Evolutionary conservation across 179 eudicot genomes (phyloP), one percentile per base, ranked within the genome.

Genomic region (Beta macrorhiza): DNA sequence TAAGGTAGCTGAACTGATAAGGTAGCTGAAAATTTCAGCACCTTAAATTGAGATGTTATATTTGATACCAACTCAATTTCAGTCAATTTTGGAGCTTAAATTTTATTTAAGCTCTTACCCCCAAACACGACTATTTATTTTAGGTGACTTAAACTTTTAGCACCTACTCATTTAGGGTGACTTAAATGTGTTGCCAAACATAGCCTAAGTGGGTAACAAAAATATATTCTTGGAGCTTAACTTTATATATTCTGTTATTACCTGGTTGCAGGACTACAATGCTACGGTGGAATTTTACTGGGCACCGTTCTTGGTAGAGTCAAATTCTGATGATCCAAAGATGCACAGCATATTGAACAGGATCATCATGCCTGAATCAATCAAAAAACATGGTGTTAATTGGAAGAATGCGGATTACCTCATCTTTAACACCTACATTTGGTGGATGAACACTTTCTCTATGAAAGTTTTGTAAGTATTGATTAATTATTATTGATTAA

Each of bases 291-390:
- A 95, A 81, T 95, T 93, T 49, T 93, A 93, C 29, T 95, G 98
- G 98, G 98, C 98, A 17, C 98, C 98, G 58, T 95, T 95, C 61
- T 70, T 96, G 80, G 99, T 96, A 73, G 96, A 94, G 77, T 96
- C 99, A 37, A 96, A 96, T 68, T 96, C 99, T 4, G 99, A 96
- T 83, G 96, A 96, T 79, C 99, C 99, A 13, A 84, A 75, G 6
- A 89, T 85, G 91, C 99, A 96, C 78, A 96, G 99, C 87, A 90
- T 96, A 47, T 68, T 88, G 85, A 84, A 96, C 84, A 82, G 99
- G 61, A 96, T 96, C 79, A 96, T 96, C 59, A 92, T 89, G 97
- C 94, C 98, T 11, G 88, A 81, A 76, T 93, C 98, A 7, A 94
- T 94, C 74, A 69, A 81, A 25, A 93, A 89, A 67, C 99, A 95